Percentiles rank a stretch among this genome's conserved stretches.
Evolutionary conservation across 2,329 filamentous ascomycete species (phyloP).

Genomic region (Whalleya microplaca): DNA sequence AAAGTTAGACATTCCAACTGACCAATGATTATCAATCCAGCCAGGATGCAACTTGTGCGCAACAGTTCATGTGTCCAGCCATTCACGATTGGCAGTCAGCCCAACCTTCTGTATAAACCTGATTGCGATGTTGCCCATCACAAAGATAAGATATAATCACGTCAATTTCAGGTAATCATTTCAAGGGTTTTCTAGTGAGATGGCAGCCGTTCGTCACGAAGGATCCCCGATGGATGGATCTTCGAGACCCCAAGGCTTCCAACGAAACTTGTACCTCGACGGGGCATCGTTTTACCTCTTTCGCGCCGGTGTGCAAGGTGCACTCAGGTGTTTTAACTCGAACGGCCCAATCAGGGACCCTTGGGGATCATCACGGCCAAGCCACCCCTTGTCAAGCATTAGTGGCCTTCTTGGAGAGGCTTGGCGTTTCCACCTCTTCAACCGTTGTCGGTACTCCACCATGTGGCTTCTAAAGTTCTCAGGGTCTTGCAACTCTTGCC

Average conservation of each 20-base stretch:
- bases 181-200: constrained; percentile 5
- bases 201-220: constrained; percentile 13
- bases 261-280: background rate
- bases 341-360: background rate
- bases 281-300: background rate
- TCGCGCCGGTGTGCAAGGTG: background rate
- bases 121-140: background rate
- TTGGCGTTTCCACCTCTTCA: background rate
- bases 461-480: background rate
- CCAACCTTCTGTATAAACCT: background rate
- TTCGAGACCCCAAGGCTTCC: constrained; percentile 10
- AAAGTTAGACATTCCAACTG: background rate
- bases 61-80: background rate
- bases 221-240: constrained; percentile 18
- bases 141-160: background rate
- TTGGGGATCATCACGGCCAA: background rate
- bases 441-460: background rate
- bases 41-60: background rate
- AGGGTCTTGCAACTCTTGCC: too few species aligned
- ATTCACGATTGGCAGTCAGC: background rate
- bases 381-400: background rate
- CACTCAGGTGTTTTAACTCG: background rate
- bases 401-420: background rate
- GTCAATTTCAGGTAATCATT: background rate
- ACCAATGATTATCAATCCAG: background rate